Percentiles rank a stretch among this genome's conserved stretches.
These are phyloP conservation scores for Trichoderma sp. DNA, from an alignment of 2,329 filamentous ascomycete species.

Conservation along the genomic window DNA sequence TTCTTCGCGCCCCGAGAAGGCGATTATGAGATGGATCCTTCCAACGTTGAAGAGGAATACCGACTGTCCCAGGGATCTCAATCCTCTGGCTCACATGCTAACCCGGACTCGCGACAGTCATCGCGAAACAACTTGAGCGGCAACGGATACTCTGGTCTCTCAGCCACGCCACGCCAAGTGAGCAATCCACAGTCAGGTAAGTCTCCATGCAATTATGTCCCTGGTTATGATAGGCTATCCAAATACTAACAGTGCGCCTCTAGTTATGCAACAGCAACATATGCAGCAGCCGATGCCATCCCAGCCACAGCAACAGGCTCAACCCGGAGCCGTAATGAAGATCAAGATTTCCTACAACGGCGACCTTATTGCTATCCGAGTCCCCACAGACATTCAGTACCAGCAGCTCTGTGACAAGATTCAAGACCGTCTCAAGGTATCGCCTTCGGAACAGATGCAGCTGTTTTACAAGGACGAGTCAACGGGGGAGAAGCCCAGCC, in stretches of 20 bases:
- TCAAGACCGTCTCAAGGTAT: constrained; percentile 78
- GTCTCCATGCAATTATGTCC: neutral
- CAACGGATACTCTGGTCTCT: constrained; percentile 56
- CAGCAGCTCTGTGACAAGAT: constrained; percentile 82
- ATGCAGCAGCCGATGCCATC: constrained; percentile 35
- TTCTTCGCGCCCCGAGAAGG: constrained; percentile 89
- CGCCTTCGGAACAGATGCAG: constrained; percentile 68
- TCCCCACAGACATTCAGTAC: constrained; percentile 79
- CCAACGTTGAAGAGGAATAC: constrained; percentile 74
- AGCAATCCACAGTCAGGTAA: constrained; percentile 48
- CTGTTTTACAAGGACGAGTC: constrained; percentile 87
- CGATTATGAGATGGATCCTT: constrained; percentile 89
- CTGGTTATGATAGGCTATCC: neutral
- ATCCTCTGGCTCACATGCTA: constrained; percentile 63
- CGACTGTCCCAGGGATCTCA: constrained; percentile 72
- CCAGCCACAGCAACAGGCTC: constrained; percentile 39
- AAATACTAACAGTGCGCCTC: neutral
- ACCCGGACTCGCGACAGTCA: constrained; percentile 65
- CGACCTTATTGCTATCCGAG: constrained; percentile 88
- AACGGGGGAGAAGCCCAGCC: constrained; percentile 71
- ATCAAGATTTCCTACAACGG: constrained; percentile 94
- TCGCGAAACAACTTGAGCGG: constrained; percentile 67
- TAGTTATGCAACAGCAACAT: constrained; percentile 41
- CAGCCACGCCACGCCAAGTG: constrained; percentile 52
- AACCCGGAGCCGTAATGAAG: constrained; percentile 62